phyloP scores from a whole-genome alignment of 2,329 filamentous ascomycete genomes.

The Aaosphaeria arxii region DNA sequence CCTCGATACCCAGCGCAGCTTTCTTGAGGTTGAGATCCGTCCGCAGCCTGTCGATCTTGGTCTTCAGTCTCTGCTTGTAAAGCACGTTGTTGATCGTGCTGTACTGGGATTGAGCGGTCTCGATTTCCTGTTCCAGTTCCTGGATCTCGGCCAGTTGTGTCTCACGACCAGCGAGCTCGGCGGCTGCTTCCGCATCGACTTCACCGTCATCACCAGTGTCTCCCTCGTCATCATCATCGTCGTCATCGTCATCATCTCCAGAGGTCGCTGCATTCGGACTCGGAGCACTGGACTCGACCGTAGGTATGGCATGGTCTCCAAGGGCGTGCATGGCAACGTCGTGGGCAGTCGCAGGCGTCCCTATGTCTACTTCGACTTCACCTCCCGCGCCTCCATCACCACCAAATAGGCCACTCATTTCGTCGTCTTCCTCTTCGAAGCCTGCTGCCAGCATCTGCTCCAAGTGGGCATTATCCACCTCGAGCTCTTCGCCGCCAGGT shows the following conservation, averaged over 20 bases:
- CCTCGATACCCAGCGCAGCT: constrained; percentile 25
- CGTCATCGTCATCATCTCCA: constrained; percentile 43
- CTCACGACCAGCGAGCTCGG: constrained; percentile 45
- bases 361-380: constrained; percentile 25
- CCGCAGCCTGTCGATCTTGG: constrained; percentile 47
- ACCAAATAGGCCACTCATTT: constrained; percentile 25
- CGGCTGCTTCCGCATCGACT: constrained; percentile 50
- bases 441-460: constrained; percentile 28
- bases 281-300: constrained; percentile 27
- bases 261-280: constrained; percentile 31
- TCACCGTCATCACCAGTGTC: constrained; percentile 23
- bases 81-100: constrained; percentile 47
- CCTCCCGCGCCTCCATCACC: constrained; percentile 5
- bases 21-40: constrained; percentile 53
- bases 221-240: constrained; percentile 40
- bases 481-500: constrained; percentile 41
- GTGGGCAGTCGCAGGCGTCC: constrained; percentile 33
- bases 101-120: constrained; percentile 40
- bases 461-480: constrained; percentile 36
- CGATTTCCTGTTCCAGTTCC: constrained; percentile 52
- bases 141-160: constrained; percentile 53
- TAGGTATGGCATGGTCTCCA: constrained; percentile 20
- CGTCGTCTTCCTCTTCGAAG: constrained; percentile 32
- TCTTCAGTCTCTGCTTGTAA: constrained; percentile 48
- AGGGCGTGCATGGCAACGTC: constrained; percentile 39